Conservation (phyloP, 148 eudicot genomes). For the Salicornia ramosissima region DNA sequence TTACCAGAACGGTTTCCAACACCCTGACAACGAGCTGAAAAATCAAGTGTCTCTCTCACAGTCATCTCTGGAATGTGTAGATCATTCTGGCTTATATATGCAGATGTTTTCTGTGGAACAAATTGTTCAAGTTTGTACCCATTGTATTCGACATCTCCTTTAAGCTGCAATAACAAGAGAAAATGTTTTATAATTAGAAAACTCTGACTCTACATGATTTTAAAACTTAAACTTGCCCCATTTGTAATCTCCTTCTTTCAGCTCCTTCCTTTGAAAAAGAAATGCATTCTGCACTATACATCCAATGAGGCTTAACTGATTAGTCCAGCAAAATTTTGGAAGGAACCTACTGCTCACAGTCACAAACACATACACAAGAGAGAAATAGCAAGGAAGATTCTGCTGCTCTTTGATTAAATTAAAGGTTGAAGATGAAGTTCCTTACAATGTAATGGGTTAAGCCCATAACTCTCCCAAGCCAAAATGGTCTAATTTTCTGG, state of each 20-base stretch:
- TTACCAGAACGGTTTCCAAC: conserved; percentile 70
- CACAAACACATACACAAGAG: too few relatives aligned
- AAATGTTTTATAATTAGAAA: background rate
- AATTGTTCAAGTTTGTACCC: conserved; percentile 59
- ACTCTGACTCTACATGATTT: background rate
- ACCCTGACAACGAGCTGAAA: conserved; percentile 79
- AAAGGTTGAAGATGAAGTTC: too few relatives aligned
- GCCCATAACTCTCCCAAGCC: too few relatives aligned
- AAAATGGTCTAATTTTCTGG: too few relatives aligned
- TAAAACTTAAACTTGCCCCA: background rate
- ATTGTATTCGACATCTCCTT: conserved; percentile 65
- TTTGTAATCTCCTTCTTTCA: background rate
- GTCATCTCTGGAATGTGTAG: conserved; percentile 75
- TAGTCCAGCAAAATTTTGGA: too few relatives aligned
- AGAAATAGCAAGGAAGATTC: too few relatives aligned
- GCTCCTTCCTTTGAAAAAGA: too few relatives aligned
- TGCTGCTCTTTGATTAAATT: too few relatives aligned
- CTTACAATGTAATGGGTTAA: too few relatives aligned
- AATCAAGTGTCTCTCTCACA: conserved; percentile 70
- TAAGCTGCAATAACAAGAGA: conserved; percentile 28
- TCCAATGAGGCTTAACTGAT: background rate
- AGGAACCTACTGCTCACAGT: too few relatives aligned
- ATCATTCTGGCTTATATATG: conserved; percentile 70
- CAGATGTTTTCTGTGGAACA: conserved; percentile 68
- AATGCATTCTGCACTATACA: background rate